Conservation (phyloP, 177 flowering plant genomes). For the Vitis hybrid region DNA sequence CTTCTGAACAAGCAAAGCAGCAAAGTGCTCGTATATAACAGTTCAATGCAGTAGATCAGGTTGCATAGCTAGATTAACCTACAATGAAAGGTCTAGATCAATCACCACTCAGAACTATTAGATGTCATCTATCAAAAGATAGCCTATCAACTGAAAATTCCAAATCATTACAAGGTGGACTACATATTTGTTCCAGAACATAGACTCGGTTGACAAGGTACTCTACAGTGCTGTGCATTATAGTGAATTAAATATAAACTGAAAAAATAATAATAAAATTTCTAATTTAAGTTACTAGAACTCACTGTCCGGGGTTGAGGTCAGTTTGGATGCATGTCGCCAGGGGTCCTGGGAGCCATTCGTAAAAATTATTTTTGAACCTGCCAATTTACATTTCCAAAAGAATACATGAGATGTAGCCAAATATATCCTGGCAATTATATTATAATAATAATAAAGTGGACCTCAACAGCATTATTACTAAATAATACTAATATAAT, state of each 20-base stretch:
- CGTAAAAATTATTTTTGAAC: conserved; percentile 83
- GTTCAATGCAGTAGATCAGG: not conserved
- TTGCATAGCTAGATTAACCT: not conserved
- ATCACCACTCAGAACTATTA: not conserved
- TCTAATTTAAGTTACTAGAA: conserved; percentile 5
- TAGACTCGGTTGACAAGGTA: not conserved
- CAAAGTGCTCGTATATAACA: not conserved
- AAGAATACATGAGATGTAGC: conserved; percentile 1
- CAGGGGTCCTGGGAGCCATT: conserved; percentile 99
- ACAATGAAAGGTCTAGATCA: not conserved
- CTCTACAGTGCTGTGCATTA: not conserved
- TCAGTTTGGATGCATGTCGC: conserved; percentile 95
- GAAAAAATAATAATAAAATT: not conserved
- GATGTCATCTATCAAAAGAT: not conserved
- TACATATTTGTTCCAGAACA: not conserved
- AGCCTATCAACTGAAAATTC: not conserved
- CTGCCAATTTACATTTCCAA: conserved; percentile 38
- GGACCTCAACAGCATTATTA: not conserved
- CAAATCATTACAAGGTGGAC: not conserved
- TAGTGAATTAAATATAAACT: too few species aligned
- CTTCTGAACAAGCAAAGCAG: not conserved
- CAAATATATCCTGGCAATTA: not conserved
- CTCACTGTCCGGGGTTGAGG: conserved; percentile 82
- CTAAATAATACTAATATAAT: not conserved
- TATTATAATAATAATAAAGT: not conserved